These are phyloP conservation scores for Hirsutella thompsonii DNA, from an alignment of 2,329 filamentous ascomycete species.

Conservation along the genomic window DNA sequence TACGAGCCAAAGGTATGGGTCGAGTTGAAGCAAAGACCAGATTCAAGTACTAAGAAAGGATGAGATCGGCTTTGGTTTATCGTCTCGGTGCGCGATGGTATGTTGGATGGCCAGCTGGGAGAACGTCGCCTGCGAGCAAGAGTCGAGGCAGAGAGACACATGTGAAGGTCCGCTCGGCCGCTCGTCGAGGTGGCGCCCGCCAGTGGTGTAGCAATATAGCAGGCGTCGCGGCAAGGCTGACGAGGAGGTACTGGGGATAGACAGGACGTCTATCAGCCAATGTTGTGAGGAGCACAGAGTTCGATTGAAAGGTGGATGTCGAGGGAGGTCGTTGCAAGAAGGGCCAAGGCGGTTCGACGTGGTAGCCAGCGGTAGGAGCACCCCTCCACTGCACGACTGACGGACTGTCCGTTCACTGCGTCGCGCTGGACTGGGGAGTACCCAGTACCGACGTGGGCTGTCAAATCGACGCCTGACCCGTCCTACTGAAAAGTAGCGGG, in stretches of 20 bases:
- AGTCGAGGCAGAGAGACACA: constrained; percentile 3
- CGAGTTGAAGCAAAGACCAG: constrained; percentile 3
- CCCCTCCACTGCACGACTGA: background rate
- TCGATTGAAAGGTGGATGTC: background rate
- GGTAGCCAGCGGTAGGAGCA: background rate
- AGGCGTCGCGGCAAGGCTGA: too few species aligned
- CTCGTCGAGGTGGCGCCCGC: background rate
- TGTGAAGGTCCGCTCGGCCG: background rate
- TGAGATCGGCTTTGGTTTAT: background rate
- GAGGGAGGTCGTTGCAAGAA: constrained; percentile 3
- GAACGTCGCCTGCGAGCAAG: constrained; percentile 3
- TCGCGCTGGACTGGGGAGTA: too few species aligned
- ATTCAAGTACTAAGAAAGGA: background rate
- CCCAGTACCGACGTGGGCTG: background rate
- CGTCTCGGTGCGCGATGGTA: background rate
- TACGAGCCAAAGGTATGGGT: constrained; percentile 10
- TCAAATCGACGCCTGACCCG: background rate
- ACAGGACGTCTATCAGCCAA: background rate
- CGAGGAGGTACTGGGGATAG: too few species aligned
- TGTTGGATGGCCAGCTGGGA: constrained; percentile 1
- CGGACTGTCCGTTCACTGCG: too few species aligned
- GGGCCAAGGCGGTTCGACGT: background rate
- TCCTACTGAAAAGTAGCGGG: too few species aligned
- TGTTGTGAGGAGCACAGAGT: background rate
- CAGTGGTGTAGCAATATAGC: background rate